These are phyloP conservation scores for Tulasnella sp. DNA, from an alignment of 768 basidiomycete species.

Conservation along the genomic window DNA sequence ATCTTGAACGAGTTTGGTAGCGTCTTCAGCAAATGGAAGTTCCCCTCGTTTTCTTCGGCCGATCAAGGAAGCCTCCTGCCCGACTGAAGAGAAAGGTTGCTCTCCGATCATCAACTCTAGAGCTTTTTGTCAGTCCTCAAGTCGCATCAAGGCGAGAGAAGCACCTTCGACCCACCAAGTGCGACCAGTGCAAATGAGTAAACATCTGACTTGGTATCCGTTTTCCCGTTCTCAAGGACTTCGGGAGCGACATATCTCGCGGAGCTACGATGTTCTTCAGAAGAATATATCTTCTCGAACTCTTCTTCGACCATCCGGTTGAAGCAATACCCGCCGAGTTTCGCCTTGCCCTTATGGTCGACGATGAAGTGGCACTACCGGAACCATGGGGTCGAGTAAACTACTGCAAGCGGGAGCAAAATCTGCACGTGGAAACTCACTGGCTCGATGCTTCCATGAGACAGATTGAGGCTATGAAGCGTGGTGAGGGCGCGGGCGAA, in stretches of 20 bases:
- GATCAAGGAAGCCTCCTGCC: neutral
- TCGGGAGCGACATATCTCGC: neutral
- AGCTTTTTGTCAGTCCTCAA: neutral
- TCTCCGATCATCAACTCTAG: neutral
- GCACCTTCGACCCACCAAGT: neutral
- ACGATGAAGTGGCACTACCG: neutral
- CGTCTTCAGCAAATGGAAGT: neutral
- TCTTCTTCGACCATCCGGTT: neutral
- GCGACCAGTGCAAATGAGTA: neutral
- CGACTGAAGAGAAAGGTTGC: neutral
- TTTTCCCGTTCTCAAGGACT: neutral
- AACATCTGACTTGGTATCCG: neutral
- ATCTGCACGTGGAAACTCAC: neutral
- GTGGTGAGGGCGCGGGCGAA: neutral
- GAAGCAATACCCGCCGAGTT: neutral
- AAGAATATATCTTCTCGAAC: neutral
- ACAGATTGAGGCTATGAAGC: neutral
- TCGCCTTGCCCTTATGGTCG: neutral
- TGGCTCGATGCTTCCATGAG: conserved; percentile 1
- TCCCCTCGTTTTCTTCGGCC: neutral
- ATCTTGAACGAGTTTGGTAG: neutral
- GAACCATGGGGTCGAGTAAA: neutral
- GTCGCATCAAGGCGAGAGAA: neutral
- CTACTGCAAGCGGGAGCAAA: neutral
- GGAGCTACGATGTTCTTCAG: neutral